Base-by-base conservation (phyloP, 2,329 filamentous ascomycete genomes). In the Fusarium protoensiforme region DNA sequence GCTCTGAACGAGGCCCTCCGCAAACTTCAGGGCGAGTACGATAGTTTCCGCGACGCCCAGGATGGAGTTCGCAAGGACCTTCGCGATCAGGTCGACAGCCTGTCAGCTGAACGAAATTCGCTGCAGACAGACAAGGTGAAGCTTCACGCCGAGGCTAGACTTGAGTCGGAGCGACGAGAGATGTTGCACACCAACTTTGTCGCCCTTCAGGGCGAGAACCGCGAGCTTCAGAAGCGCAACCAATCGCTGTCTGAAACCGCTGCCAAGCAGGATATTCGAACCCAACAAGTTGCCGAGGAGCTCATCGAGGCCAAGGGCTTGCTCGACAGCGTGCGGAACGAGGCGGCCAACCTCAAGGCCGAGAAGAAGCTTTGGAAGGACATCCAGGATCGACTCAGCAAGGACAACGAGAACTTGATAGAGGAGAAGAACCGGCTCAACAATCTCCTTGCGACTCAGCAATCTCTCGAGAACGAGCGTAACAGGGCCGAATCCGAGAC, bases 351-450 rank as follows among this genome's bases (percentile, higher is more conserved):
- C 78, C 89, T 98, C 36, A 98, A 97, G 81, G 95, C 96, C 0
- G 96, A 98, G 82, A 98, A 98, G 84, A 93, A 94, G 39, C 87
- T 99, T 11, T 98, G 94, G 93, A 97, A 96, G 84, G 94, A 93
- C 64, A 97, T 98, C 36, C 95, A 98, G 80, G 92, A 93, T 72
- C 92, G 97, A 61, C 87, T 98, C 48, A 93, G 90, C 71, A 94
- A 96, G 77, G 95, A 98, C 79, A 98, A 96, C 73, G 94, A 98
- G 78, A 90, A 85, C 22, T 86, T 98, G 14, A 88, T 93, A 46
- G 94, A 97, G 68, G 96, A 99, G 81, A 93, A 95, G 73, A 90
- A 92, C 53, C 90, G 95, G 33, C 88, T 98, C 6, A 97, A 96
- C 82, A 92, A 91, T 65, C 87, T 98, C 35, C 90, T 98, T 53